Evolutionary conservation across 75 land plant species (phyloP), one percentile per base, ranked within the genome.

Genomic region (Azolla pinnata): DNA sequence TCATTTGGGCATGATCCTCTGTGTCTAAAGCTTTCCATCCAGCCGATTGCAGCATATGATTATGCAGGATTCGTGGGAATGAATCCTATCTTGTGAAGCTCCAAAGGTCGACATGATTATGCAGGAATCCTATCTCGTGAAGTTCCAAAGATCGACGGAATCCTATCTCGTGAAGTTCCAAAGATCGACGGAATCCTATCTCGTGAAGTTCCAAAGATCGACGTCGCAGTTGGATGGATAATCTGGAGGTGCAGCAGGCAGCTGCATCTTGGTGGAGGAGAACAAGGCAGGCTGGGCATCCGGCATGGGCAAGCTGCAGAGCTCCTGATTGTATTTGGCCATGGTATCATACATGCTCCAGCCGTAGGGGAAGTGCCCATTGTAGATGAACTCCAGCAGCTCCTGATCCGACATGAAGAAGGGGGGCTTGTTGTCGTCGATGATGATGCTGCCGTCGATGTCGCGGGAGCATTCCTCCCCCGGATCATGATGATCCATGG

Each of bases 331-430:
- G 21, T 46, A 46, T 46, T 23, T 46, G 2, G 49, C 49, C 21
- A 46, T 46, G 49, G n/a, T 46, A 23, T 46, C 49, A 46, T 46
- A 46, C 49, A 46, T 23, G 17, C 49, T 46, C 49, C 49, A 46
- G 49, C 21, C 21, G 49, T 46, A 18, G n/a, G 49, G n/a, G 17
- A 46, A 23, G 17, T 18, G 17, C n/a, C 49, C 49, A 46, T 17
- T 46, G 49, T 46, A 46, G 49, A 46, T 46, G 17, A 46, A 46
- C 49, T 46, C 49, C n/a, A 23, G 4, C n/a, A 46, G 49, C 7
- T 38, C 14, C 42, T 38, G 23, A 18, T 46, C 49, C 21, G 49
- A 46, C 49, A 46, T 46, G 49, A 46, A 46, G 49, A 46, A 46
- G 12, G 12, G 12, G n/a, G n/a, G n/a, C n/a, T n/a, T n/a, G n/a